These are phyloP conservation scores for Miscanthus sacchariflorus DNA, from an alignment of 202 grass and related monocot genomes.

Conservation along the genomic window DNA sequence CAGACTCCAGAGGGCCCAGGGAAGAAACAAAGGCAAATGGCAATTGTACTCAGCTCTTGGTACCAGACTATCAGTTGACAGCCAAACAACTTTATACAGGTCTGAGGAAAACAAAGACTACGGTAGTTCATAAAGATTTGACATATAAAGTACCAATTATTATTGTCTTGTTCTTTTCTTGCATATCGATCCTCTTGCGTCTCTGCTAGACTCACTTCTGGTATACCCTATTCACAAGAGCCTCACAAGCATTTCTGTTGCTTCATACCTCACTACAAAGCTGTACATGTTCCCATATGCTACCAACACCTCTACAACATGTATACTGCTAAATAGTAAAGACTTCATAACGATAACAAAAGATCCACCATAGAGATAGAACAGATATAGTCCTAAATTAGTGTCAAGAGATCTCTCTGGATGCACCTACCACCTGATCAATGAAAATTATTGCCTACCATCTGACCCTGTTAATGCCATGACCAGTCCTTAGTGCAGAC, in stretches of 20 bases:
- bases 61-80: slow-evolving; percentile 43
- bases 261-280: slow-evolving; percentile 18
- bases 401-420: slow-evolving; percentile 15
- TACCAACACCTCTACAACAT: background rate
- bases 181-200: slow-evolving; percentile 1
- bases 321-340: slow-evolving; percentile 24
- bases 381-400: slow-evolving; percentile 12
- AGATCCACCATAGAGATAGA: background rate
- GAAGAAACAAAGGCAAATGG: slow-evolving; percentile 42
- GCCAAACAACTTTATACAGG: slow-evolving; percentile 21
- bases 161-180: background rate
- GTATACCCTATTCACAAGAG: slow-evolving; percentile 29
- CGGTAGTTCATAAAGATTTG: slow-evolving; percentile 18
- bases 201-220: background rate
- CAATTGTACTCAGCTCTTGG: slow-evolving; percentile 42
- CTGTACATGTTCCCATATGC: slow-evolving; percentile 31
- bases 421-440: slow-evolving; percentile 29
- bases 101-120: slow-evolving; percentile 26
- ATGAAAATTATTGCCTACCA: slow-evolving; percentile 14
- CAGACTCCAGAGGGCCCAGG: slow-evolving; percentile 12
- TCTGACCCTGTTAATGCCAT: slow-evolving; percentile 24
- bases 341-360: background rate
- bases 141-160: background rate
- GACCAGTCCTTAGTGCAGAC: slow-evolving; percentile 23
- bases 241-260: slow-evolving; percentile 19